Conservation (phyloP, 495 filamentous ascomycete genomes). For the Amniculicola lignicola region DNA sequence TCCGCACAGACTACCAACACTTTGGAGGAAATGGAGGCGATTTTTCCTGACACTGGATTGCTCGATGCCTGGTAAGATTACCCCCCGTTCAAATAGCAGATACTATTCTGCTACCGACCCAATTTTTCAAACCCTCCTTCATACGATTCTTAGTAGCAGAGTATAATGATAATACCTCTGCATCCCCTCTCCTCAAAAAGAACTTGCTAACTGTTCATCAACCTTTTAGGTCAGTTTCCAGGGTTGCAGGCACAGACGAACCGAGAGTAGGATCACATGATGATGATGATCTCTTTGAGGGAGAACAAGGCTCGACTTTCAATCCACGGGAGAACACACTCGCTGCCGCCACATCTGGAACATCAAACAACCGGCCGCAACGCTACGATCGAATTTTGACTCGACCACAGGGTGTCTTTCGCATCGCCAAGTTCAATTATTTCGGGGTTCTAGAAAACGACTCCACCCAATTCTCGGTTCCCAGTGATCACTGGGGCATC, state of each 20-base stretch:
- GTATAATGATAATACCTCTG: too few species aligned
- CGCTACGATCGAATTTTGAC: constrained; percentile 57
- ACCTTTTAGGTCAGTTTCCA: too few species aligned
- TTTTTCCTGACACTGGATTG: constrained; percentile 40
- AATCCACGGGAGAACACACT: constrained; percentile 52
- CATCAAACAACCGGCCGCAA: constrained; percentile 51
- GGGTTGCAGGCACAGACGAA: too few species aligned
- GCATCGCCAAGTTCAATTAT: constrained; percentile 44
- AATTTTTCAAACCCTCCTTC: too few species aligned
- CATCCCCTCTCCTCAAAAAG: too few species aligned
- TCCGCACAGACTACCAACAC: constrained; percentile 39
- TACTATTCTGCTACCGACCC: too few species aligned
- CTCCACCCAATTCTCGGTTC: constrained; percentile 35
- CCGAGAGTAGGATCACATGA: constrained; percentile 12
- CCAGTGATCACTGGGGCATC: constrained; percentile 59
- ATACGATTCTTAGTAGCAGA: too few species aligned
- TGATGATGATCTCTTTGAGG: constrained; percentile 42
- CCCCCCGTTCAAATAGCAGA: constrained; percentile 37
- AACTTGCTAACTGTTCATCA: too few species aligned
- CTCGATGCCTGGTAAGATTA: constrained; percentile 47
- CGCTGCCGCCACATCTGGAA: constrained; percentile 46
- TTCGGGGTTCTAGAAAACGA: constrained; percentile 47
- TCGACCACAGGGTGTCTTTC: constrained; percentile 41
- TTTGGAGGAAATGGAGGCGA: constrained; percentile 39
- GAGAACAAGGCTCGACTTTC: constrained; percentile 58